Base-by-base conservation (phyloP, 202 grass and related monocot genomes). In the Carex arenaria region DNA sequence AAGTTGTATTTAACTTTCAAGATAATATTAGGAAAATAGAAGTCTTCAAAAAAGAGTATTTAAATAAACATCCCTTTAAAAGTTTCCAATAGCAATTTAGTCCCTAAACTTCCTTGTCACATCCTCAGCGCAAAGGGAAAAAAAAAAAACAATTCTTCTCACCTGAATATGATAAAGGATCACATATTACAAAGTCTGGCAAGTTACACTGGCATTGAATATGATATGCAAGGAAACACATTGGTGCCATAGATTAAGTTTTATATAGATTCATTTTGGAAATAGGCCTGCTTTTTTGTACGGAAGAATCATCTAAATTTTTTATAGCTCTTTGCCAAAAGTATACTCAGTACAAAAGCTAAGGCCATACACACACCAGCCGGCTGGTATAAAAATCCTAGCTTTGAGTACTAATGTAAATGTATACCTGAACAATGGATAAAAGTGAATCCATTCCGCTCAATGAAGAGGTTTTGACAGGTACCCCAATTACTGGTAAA, bases 361-460 rank as follows among this genome's bases (percentile, higher is more conserved):
- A 52, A 73, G 11, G 10, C 3, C 19, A 54, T 55, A 59, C 8
- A 59, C 14, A 59, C 56, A 19, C 56, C 56, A 59, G 18, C 56
- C 5, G n/a, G 14, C 56, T 19, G 17, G 17, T 59, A 59, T 4
- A 49, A 19, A n/a, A 17, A 59, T 59, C 18, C 56, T 59, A 59
- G 18, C 6, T 19, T 59, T 3, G 10, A 74, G 4, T 74, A 11
- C 18, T 18, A 52, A 47, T 22, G 47, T 54, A 74, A 74, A 11
- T 42, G 13, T 34, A 80, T 52, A 99, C 96, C 84, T 99, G 93
- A 49, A 93, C 96, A 67, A 99, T 94, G 54, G 96, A 99, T 89
- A 99, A 88, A 61, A 99, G 89, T 53, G 96, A 99, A 88, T 95
- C 96, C 82, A 82, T 32, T 73, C 96, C 96, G 54, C 57, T 61